Conservation (phyloP, 768 basidiomycete genomes). For the Mycena venus region DNA sequence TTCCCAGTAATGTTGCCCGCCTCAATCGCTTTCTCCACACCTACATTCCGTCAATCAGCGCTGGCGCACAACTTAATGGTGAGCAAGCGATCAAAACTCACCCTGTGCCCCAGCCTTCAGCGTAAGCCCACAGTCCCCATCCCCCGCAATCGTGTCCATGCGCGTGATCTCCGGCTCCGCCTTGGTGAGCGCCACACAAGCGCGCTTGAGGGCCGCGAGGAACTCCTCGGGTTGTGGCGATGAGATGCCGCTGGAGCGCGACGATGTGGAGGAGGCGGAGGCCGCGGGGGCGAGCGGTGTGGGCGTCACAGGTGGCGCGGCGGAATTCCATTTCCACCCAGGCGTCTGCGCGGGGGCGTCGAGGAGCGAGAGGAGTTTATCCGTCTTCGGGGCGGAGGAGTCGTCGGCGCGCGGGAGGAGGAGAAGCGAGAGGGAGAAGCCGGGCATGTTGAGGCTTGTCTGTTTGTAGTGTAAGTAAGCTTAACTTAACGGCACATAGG, state of each 20-base stretch:
- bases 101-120: constrained; percentile 81
- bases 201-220: constrained; percentile 65
- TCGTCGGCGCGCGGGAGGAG: constrained; percentile 71
- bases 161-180: constrained; percentile 92
- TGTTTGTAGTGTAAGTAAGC: constrained; percentile 38
- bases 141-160: constrained; percentile 93
- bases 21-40: constrained; percentile 70
- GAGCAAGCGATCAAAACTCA: constrained; percentile 39
- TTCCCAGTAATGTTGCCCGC: constrained; percentile 69
- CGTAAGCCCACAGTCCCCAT: constrained; percentile 77
- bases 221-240: constrained; percentile 65
- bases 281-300: constrained; percentile 33
- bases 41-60: constrained; percentile 46
- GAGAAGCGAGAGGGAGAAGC: constrained; percentile 88
- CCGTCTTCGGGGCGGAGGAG: constrained; percentile 42
- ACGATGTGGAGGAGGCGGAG: constrained; percentile 16
- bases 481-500: not conserved
- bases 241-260: constrained; percentile 31
- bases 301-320: constrained; percentile 49
- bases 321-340: constrained; percentile 88
- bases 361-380: constrained; percentile 72
- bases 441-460: constrained; percentile 95
- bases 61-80: not conserved
- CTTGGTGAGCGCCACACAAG: constrained; percentile 74
- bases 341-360: constrained; percentile 78